Evolutionary conservation across 169 alveolate species (phyloP), one percentile per base, ranked within the genome.

Genomic region (Eimeria sp.): DNA sequence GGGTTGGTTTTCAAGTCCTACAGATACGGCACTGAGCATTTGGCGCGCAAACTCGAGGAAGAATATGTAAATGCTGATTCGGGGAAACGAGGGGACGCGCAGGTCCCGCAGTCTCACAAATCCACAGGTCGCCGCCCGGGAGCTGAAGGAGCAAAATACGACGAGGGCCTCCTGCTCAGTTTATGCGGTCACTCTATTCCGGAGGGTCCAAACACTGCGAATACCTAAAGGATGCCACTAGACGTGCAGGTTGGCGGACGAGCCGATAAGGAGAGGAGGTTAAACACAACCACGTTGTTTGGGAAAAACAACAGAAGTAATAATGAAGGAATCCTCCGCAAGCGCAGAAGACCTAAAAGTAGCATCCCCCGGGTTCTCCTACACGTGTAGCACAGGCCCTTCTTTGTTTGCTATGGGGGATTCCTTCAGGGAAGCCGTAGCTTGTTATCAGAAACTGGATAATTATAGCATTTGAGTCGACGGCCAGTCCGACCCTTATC

Each of bases 1-100:
- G 58, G 60, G 23, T 85, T 58, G 49, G 49, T 40, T 9, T 85
- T 85, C 37, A 77, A 85, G 76, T 58, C 91, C 54, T 85, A 58
- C 60, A 54, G 27, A 56, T 37, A 40, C 40, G 91, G 56, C 58
- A n/a, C 91, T 40, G 58, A 60, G 13, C 14, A 33, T 46, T 37
- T 16, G 71, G 91, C 78, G 25, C 54, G 76, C 52, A 85, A 56
- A 37, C 72, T 85, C 0, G 78, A 85, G 76, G 6, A 60, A 25
- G 77, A 56, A 85, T 60, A 58, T 40, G 11, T 62, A 13, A 60
- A 10, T 25, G 43, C 83, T 40, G 58, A 74, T 74, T 58, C 83
- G 30, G 33, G 4, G 56, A 37, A 37, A 20, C 83, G 16, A 16
- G 83, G 16, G 40, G 56, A 37, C 33, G 88, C 13, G 68, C 68